These are phyloP conservation scores for Tetrapyrgos nigripes DNA, from an alignment of 1,284 basidiomycete genomes.

Conservation along the genomic window DNA sequence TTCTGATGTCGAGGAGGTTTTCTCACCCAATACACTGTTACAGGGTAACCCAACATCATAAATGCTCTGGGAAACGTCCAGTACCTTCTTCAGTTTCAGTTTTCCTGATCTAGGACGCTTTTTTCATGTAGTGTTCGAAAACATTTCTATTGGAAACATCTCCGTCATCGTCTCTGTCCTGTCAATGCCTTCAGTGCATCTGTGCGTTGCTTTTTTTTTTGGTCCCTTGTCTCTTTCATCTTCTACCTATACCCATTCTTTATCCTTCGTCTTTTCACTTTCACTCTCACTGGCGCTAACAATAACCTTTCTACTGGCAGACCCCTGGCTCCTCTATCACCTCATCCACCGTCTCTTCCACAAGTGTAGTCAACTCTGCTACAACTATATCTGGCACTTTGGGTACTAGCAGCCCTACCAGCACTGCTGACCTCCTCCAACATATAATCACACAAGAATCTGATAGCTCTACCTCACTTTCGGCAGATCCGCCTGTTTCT, in stretches of 20 bases:
- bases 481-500: background rate
- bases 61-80: conserved; percentile 23
- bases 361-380: conserved; percentile 13
- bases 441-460: conserved; percentile 19
- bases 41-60: conserved; percentile 25
- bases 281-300: too few species aligned
- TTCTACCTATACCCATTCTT: too few species aligned
- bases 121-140: conserved; percentile 17
- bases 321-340: conserved; percentile 16
- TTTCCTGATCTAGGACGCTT: background rate
- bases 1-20: background rate
- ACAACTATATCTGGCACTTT: conserved; percentile 15
- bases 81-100: conserved; percentile 3
- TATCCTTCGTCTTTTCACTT: too few species aligned
- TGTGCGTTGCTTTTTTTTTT: conserved; percentile 1
- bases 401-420: too few species aligned
- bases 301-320: too few species aligned
- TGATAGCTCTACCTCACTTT: conserved; percentile 9
- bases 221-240: too few species aligned
- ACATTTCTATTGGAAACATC: conserved; percentile 23
- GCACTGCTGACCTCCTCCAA: conserved; percentile 16
- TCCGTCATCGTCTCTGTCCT: conserved; percentile 24
- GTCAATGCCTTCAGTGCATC: conserved; percentile 25
- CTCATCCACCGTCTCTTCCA: conserved; percentile 17
- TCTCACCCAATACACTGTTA: background rate